Evolutionary conservation across 1,284 basidiomycete species (phyloP), one percentile per base, ranked within the genome.

Genomic region (Tilletia walkeri): DNA sequence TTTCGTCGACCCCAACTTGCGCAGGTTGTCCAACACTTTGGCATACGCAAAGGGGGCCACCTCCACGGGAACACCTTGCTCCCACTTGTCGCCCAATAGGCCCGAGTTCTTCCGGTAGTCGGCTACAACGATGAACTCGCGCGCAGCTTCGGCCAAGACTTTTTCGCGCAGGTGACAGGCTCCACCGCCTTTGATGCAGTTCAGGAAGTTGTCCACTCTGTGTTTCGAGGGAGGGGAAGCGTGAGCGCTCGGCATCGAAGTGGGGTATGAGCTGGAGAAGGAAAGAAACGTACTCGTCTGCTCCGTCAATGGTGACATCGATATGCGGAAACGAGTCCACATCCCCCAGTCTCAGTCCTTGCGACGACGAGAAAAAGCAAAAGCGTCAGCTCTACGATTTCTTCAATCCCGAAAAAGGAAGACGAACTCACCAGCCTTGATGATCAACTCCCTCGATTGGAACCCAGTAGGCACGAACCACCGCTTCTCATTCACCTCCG

Each of bases 161-260:
- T 99, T 99, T 86, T 99, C 96, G 48, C 95, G 89, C 47, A 99
- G 86, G 79, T 99, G 96, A 84, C 95, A 98, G 1, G 94, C 95
- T 10, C 95, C 95, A 70, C 95, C 95, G 14, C 95, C 95, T 85
- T 99, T 99, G 86, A 99, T 95, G 73, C 92, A 92, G 86, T 99
- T 96, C 68, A 99, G 87, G 50, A 89, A 85, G 54, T 87, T 85
- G 85, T 98, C 95, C 45, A 97, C 93, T 85, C 93, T 95, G 78
- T 16, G 10, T 38, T 38, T 1, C 50, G n/a, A 39, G 66, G 36
- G 47, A 34, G 45, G 45, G 12, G 3, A 54, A 34, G 48, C 14
- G 36, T 10, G 38, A 34, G 16, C 20, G 6, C 24, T 30, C 2
- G 24, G 24, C 24, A 30, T 30, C 24, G 24, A 30, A 30, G 24